Percentiles rank a stretch among this genome's conserved stretches.
Evolutionary conservation across 2,329 filamentous ascomycete genomes (phyloP).

Genomic region (Bisporella sp.): DNA sequence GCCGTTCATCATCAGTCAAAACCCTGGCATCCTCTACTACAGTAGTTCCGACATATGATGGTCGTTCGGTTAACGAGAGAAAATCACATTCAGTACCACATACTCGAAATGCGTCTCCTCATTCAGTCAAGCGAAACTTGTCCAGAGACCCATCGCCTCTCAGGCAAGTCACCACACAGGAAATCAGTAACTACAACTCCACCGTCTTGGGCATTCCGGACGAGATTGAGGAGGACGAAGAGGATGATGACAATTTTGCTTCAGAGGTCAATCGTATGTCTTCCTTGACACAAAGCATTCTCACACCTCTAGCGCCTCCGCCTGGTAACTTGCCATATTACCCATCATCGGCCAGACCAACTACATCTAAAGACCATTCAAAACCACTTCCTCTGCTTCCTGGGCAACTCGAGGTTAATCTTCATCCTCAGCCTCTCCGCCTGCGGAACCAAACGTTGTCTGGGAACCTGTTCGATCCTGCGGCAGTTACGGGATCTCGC

Average conservation of each 20-base stretch:
- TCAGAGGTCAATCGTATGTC: slow-evolving; percentile 23
- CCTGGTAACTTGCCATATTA: slow-evolving; percentile 5
- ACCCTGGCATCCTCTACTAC: slow-evolving; percentile 2
- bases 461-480: slow-evolving; percentile 3
- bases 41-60: slow-evolving; percentile 3
- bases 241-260: slow-evolving; percentile 60
- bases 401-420: slow-evolving; percentile 7
- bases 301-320: slow-evolving; percentile 23
- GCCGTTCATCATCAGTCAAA: slow-evolving; percentile 16
- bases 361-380: slow-evolving; percentile 5
- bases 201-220: slow-evolving; percentile 35
- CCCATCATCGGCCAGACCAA: neutral
- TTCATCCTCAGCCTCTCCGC: slow-evolving; percentile 13
- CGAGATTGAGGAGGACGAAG: slow-evolving; percentile 41
- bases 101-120: slow-evolving; percentile 15
- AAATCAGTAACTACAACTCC: slow-evolving; percentile 13
- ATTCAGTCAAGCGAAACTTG: slow-evolving; percentile 7
- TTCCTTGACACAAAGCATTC: slow-evolving; percentile 13
- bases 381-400: slow-evolving; percentile 25
- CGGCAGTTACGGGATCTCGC: slow-evolving; percentile 21
- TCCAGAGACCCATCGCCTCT: slow-evolving; percentile 41
- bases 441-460: slow-evolving; percentile 1
- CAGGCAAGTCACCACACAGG: slow-evolving; percentile 30
- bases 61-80: slow-evolving; percentile 3
- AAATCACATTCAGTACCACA: slow-evolving; percentile 12